Evolutionary conservation across 352 stramenopile genomes (phyloP).

Genomic region (Thalassiosira gravida): DNA sequence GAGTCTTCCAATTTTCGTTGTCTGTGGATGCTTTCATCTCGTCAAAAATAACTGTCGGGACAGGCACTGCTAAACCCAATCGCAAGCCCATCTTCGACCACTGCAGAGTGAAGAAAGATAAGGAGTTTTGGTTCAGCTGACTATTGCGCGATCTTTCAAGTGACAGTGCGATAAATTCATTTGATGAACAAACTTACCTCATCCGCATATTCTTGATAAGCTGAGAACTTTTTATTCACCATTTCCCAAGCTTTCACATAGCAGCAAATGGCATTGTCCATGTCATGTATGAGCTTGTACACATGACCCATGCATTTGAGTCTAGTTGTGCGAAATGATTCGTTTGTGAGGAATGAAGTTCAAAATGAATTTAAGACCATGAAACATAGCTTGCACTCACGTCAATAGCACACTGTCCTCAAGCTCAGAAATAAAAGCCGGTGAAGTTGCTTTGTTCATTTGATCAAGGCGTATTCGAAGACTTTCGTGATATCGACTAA

Average conservation of each 20-base stretch:
- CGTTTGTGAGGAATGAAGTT: no score
- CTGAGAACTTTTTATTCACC: slow-evolving; percentile 35
- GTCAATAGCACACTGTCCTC: slow-evolving; percentile 60
- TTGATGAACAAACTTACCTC: no score
- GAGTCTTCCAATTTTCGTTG: slow-evolving; percentile 21
- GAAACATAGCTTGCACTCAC: slow-evolving; percentile 15
- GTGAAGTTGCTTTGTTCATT: slow-evolving; percentile 34
- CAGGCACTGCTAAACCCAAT: slow-evolving; percentile 34
- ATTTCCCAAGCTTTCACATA: slow-evolving; percentile 60
- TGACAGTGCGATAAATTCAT: no score
- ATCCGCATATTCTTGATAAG: slow-evolving; percentile 32
- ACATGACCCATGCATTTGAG: slow-evolving; percentile 64
- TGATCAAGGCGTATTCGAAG: slow-evolving; percentile 58
- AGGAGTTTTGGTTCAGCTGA: no score
- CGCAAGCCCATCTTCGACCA: slow-evolving; percentile 47
- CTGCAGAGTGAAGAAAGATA: no score
- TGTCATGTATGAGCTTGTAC: slow-evolving; percentile 52
- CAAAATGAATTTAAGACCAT: not conserved
- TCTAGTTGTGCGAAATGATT: no score
- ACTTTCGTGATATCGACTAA: slow-evolving; percentile 60
- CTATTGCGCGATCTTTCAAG: no score
- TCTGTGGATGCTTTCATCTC: slow-evolving; percentile 41
- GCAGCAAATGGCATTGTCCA: slow-evolving; percentile 60
- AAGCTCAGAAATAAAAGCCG: slow-evolving; percentile 27
- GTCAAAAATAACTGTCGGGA: slow-evolving; percentile 54